A percentile compares a stretch with the other conserved stretches of the same genome.
These are phyloP conservation scores for Miamiensis avidus DNA, from an alignment of 169 alveolate genomes.

Conservation along the genomic window DNA sequence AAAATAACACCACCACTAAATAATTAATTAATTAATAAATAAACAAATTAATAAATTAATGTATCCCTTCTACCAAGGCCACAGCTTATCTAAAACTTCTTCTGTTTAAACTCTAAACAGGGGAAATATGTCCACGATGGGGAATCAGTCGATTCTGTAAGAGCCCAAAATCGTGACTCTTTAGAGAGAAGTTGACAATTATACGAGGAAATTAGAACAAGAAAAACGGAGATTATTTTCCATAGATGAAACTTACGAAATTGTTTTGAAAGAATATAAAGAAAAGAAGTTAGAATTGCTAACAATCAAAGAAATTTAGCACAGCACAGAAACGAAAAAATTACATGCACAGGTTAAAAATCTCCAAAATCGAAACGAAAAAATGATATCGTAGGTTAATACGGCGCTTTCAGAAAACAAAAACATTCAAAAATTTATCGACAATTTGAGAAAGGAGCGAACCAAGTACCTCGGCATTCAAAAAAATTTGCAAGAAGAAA, in stretches of 20 bases:
- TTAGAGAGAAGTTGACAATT: conserved; percentile 54
- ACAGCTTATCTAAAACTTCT: too few relatives aligned
- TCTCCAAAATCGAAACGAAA: conserved; percentile 47
- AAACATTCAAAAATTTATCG: conserved; percentile 49
- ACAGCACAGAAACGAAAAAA: conserved; percentile 38
- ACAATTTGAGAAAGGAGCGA: conserved; percentile 65
- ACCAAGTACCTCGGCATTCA: conserved; percentile 33
- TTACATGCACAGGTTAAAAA: conserved; percentile 45
- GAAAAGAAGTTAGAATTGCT: conserved; percentile 54
- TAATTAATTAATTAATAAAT: too few relatives aligned
- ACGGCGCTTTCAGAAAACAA: conserved; percentile 60
- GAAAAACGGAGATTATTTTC: conserved; percentile 38
- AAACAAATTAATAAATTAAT: too few relatives aligned
- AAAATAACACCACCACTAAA: too few relatives aligned
- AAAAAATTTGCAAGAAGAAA: conserved; percentile 51
- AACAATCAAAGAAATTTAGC: conserved; percentile 42
- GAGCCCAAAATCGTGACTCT: conserved; percentile 37
- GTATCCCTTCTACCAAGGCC: too few relatives aligned
- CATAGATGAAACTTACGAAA: conserved; percentile 48
- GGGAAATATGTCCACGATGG: not conserved
- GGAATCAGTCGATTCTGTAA: conserved; percentile 4
- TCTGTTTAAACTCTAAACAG: too few relatives aligned
- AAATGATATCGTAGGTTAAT: conserved; percentile 56
- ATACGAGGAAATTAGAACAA: conserved; percentile 59
- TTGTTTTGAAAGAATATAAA: conserved; percentile 51